Conservation (phyloP, 2,329 filamentous ascomycete genomes). For the Trichoderma aggressivum region DNA sequence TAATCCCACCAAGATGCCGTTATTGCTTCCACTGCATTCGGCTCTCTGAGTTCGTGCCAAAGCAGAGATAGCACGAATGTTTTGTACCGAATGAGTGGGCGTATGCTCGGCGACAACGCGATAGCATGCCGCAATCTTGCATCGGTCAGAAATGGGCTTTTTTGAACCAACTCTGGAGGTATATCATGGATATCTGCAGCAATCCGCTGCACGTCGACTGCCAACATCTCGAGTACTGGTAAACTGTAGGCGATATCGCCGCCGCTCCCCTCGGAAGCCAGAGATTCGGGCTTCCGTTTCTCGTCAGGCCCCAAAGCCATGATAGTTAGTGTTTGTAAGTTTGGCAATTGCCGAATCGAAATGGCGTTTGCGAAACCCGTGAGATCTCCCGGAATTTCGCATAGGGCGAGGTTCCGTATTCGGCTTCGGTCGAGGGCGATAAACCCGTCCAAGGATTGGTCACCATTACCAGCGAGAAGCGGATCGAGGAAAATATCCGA, state of each 20-base stretch:
- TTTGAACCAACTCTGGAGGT: neutral
- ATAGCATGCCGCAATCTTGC: neutral
- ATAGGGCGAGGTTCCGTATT: slow-evolving; percentile 5
- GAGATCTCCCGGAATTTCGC: neutral
- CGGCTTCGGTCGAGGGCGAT: neutral
- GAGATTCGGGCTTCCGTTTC: neutral
- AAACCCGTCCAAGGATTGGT: neutral
- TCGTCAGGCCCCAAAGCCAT: neutral
- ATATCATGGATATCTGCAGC: neutral
- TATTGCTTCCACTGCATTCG: neutral
- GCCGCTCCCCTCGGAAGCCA: neutral
- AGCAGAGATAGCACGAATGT: neutral
- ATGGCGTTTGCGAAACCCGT: neutral
- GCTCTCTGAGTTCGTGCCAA: neutral
- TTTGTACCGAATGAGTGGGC: neutral
- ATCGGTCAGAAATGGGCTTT: neutral
- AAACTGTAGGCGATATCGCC: neutral
- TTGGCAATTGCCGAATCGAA: neutral
- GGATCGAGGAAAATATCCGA: neutral
- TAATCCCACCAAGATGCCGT: slow-evolving; percentile 2
- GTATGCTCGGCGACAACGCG: neutral
- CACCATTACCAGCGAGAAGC: neutral
- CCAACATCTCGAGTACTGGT: neutral
- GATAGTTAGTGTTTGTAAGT: neutral
- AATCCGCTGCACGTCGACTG: neutral